phyloP scores from a whole-genome alignment of 2,329 filamentous ascomycete genomes.

The Fusarium sp. region DNA sequence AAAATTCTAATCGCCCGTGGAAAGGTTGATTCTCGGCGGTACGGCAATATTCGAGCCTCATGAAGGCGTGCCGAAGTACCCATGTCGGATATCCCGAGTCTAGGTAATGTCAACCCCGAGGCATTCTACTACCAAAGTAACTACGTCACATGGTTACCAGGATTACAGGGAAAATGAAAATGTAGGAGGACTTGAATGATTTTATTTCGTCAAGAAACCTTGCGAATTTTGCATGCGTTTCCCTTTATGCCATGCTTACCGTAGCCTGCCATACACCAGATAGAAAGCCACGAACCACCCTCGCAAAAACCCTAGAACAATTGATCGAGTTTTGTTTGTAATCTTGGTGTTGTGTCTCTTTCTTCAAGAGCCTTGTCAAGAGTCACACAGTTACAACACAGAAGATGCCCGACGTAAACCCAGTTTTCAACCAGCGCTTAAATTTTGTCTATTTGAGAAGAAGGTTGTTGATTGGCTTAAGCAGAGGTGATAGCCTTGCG shows the following conservation, averaged over 20 bases:
- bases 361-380: slow-evolving; percentile 33
- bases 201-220: slow-evolving; percentile 56
- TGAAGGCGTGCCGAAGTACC: no score
- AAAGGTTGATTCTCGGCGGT: background rate
- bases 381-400: slow-evolving; percentile 41
- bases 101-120: background rate
- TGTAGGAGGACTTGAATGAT: slow-evolving; percentile 51
- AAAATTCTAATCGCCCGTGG: background rate
- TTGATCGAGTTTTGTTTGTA: slow-evolving; percentile 40
- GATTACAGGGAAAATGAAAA: slow-evolving; percentile 4
- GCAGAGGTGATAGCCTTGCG: slow-evolving; percentile 74
- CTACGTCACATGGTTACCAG: slow-evolving; percentile 13
- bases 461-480: slow-evolving; percentile 56
- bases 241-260: slow-evolving; percentile 56
- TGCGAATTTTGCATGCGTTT: slow-evolving; percentile 55
- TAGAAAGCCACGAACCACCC: slow-evolving; percentile 56
- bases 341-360: slow-evolving; percentile 33
- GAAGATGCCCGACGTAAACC: slow-evolving; percentile 41
- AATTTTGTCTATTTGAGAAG: slow-evolving; percentile 41
- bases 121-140: background rate
- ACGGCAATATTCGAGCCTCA: background rate
- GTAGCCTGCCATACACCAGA: slow-evolving; percentile 56
- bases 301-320: slow-evolving; percentile 49
- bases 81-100: background rate
- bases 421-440: slow-evolving; percentile 44